phyloP scores from a whole-genome alignment of 2,329 filamentous ascomycete genomes.

The Colletotrichum karsti region DNA sequence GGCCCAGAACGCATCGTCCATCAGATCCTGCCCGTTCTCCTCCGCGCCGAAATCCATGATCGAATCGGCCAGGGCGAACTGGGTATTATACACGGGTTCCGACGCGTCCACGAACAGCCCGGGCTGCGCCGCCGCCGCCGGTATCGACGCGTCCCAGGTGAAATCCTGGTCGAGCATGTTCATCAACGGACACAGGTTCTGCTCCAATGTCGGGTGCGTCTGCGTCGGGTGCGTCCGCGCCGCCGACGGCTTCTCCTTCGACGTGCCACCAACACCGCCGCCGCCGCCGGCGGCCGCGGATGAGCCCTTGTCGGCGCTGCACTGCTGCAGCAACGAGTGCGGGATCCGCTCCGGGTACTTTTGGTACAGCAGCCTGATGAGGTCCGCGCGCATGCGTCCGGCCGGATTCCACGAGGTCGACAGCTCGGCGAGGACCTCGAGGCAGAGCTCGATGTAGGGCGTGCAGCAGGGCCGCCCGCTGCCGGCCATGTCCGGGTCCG shows the following conservation, averaged over 20 bases:
- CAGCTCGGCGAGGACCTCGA: conserved; percentile 19
- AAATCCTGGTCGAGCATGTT: conserved; percentile 2
- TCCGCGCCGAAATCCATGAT: not conserved
- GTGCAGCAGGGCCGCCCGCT: conserved; percentile 24
- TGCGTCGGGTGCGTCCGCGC: not conserved
- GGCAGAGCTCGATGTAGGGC: conserved; percentile 20
- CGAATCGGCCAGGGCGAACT: conserved; percentile 20
- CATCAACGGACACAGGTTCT: conserved; percentile 23
- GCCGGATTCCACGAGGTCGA: conserved; percentile 22
- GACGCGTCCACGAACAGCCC: not conserved
- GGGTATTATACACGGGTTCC: conserved; percentile 19
- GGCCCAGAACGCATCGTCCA: conserved; percentile 21
- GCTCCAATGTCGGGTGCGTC: conserved; percentile 9
- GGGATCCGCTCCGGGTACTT: conserved; percentile 24
- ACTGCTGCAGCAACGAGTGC: conserved; percentile 9
- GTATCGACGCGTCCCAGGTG: not conserved
- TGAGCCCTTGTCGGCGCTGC: not conserved
- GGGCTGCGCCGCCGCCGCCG: not conserved
- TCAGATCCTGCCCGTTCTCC: not conserved
- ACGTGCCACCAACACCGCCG: not conserved
- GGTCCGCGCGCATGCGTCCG: conserved; percentile 5
- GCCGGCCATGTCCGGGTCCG: conserved; percentile 16
- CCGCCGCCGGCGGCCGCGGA: not conserved
- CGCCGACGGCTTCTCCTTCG: not conserved
- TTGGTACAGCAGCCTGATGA: conserved; percentile 20